Evolutionary conservation across 768 basidiomycete species (phyloP), one percentile per base, ranked within the genome.

Genomic region (Leccinum arenicola): DNA sequence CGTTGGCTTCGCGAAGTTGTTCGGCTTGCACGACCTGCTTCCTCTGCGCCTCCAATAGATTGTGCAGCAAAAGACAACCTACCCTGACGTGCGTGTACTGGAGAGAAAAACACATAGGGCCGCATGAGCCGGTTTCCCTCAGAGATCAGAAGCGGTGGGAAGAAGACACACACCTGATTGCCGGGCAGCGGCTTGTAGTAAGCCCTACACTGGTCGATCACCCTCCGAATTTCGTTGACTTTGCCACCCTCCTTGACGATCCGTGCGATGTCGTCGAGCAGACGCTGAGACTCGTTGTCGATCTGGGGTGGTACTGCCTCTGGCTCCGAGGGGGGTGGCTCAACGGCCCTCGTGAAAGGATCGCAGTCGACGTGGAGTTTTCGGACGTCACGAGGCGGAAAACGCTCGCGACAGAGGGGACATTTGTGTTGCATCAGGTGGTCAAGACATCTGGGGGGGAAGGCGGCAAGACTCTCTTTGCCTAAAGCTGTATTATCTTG

Each of bases 401-500:
- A 87, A 21, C 74, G 70, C 8, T 68, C 74, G 48, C 88, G 83
- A 73, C 88, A 91, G 51, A 91, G 73, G 50, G 88, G 88, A 65
- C 88, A 90, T 55, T 70, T 72, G 43, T 75, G 73, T 55, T 77
- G 76, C 53, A 73, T 74, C 57, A 88, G 67, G 57, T 78, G 75
- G 38, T 79, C 69, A 52, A 88, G 76, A 68, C 88, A 88, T 52
- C 87, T 88, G 10, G 29, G 33, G 33, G 33, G 33, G 4, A 33
- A 33, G 11, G 33, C 52, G 52, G 89, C 87, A 17, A 98, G 76
- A 68, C 88, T 91, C 58, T 91, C 87, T 68, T 92, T 87, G 57
- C 84, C 89, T 6, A 99, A 77, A 0, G 91, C 86, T 48, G 91
- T 76, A 49, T 91, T 95, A 57, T 84, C 78, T 66, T 87, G 83